Base-by-base conservation (phyloP, 2,329 filamentous ascomycete species). In the Pyrenophora teres region DNA sequence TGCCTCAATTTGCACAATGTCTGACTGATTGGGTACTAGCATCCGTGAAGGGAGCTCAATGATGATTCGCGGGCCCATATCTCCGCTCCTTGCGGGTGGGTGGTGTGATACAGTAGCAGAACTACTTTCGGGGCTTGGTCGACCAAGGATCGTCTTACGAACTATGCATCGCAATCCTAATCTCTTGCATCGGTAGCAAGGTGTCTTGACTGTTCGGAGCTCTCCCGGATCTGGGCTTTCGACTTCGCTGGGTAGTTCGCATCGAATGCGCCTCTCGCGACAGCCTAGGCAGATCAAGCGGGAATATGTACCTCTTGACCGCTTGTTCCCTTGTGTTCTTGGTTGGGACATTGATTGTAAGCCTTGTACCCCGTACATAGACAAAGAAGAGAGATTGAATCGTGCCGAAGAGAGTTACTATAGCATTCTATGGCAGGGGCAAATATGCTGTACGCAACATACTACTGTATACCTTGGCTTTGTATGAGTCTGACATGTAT, bases 241-340 rank as follows among this genome's bases (percentile, higher is more conserved):
- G 38, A 55, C 54, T 13, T 55, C 45, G 44, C 38, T 57, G 32
- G 50, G 54, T 46, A 60, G 50, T 35, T 60, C 57, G 51, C 57
- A 60, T 23, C 54, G 50, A 52, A 57, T 60, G 46, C 57, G 54
- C 35, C 57, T 57, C 32, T 60, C 57, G 45, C 54, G 51, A 52
- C 57, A 60, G n/a, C 57, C 57, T 32, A 60, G 40, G 41, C 57
- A 60, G 44, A 60, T 60, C 40, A 60, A 50, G 30, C 57, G 54
- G 47, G 57, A 59, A 51, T 60, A 60, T 47, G 37, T 40, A 36
- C 45, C 54, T 51, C 53, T 59, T 39, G 53, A 44, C 41, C 57
- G 57, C 54, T 50, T 60, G 38, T 32, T 25, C 23, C 27, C 45
- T 35, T 15, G 33, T 39, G 41, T 18, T 49, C 44, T 50, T 52